Percentiles rank a stretch among this genome's conserved stretches.
These are phyloP conservation scores for Furcasterigmium furcatum DNA, from an alignment of 2,329 filamentous ascomycete genomes.

Conservation along the genomic window DNA sequence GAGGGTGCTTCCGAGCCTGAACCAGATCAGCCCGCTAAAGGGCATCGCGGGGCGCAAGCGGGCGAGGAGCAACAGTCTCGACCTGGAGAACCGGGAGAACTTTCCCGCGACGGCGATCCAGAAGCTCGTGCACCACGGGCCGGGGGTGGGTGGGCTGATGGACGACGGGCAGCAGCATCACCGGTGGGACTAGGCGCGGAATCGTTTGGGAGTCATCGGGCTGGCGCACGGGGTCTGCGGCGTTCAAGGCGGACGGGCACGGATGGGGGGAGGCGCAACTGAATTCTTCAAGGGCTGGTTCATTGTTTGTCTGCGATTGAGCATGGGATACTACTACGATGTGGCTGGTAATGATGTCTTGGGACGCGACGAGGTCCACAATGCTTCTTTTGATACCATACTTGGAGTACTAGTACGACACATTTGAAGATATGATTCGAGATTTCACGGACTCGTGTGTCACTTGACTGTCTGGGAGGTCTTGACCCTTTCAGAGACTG, in stretches of 20 bases:
- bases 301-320: too few relatives aligned
- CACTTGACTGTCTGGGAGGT: slow-evolving; percentile 9
- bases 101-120: slow-evolving; percentile 13
- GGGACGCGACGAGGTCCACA: too few relatives aligned
- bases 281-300: too few relatives aligned
- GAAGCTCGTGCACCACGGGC: slow-evolving; percentile 12
- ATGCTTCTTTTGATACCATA: slow-evolving; percentile 1
- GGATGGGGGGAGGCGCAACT: background rate
- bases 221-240: slow-evolving; percentile 7
- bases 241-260: background rate
- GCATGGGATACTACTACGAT: too few relatives aligned
- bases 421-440: background rate
- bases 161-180: slow-evolving; percentile 11
- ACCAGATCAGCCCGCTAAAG: slow-evolving; percentile 14
- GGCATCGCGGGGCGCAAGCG: slow-evolving; percentile 10
- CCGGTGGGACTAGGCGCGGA: slow-evolving; percentile 8
- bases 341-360: too few relatives aligned
- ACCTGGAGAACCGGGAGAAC: slow-evolving; percentile 14
- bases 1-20: slow-evolving; percentile 10
- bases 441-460: background rate
- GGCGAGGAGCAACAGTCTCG: slow-evolving; percentile 12
- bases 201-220: background rate
- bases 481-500: too few relatives aligned
- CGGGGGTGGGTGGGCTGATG: slow-evolving; percentile 9
- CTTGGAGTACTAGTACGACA: slow-evolving; percentile 1